These are phyloP conservation scores for Recurvomyces mirabilis DNA, from an alignment of 495 filamentous ascomycete species.

Conservation along the genomic window DNA sequence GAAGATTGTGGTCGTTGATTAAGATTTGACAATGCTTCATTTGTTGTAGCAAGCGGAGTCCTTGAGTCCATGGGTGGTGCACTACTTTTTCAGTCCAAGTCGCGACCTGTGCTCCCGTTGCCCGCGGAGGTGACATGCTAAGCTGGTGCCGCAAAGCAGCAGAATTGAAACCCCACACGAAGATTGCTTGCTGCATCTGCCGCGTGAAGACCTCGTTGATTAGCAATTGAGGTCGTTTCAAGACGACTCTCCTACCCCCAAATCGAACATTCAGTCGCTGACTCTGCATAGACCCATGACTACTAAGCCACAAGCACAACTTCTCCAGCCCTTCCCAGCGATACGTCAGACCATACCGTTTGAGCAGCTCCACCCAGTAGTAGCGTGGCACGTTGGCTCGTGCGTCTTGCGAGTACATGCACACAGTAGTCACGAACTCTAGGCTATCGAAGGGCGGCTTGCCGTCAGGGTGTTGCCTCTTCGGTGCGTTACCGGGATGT, in stretches of 20 bases:
- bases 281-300: neutral
- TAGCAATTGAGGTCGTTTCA: too few species aligned
- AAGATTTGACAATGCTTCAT: conserved; percentile 37
- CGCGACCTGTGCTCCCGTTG: neutral
- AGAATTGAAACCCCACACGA: conserved; percentile 48
- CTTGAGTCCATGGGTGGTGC: conserved; percentile 42
- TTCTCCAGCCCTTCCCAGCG: conserved; percentile 34
- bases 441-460: conserved; percentile 19
- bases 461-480: neutral
- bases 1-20: conserved; percentile 31
- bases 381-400: conserved; percentile 28
- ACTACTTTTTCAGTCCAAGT: neutral
- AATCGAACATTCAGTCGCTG: neutral
- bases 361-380: conserved; percentile 40
- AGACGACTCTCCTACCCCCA: neutral
- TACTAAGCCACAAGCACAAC: conserved; percentile 24
- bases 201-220: conserved; percentile 38
- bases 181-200: conserved; percentile 40
- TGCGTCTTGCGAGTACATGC: conserved; percentile 26
- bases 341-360: conserved; percentile 36
- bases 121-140: conserved; percentile 10
- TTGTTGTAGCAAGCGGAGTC: conserved; percentile 40
- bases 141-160: conserved; percentile 21
- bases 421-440: conserved; percentile 27
- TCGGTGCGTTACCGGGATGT: neutral